Evolutionary conservation across 352 stramenopile species (phyloP), one percentile per base, ranked within the genome.

Genomic region (Pythium periplocum): DNA sequence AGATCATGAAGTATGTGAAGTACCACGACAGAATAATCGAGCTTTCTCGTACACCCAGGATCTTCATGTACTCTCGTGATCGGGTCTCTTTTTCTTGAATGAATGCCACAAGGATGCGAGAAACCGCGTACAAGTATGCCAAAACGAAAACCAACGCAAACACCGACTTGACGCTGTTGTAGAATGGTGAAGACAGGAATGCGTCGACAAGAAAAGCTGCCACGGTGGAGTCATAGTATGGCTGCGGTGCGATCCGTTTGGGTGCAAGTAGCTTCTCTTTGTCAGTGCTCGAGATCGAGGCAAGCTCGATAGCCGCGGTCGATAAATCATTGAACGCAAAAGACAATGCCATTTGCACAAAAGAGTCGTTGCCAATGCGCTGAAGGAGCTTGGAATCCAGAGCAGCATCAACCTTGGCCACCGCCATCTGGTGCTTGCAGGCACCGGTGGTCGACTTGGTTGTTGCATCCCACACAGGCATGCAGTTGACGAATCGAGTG

Each of bases 1-100:
- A 38, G 2, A 76, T 57, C 4, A 68, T 30, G 10, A 65, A 62
- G 51, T 80, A 76, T 36, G 65, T 75, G 42, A 66, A 34, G 41
- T 68, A 78, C 73, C 73, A 83, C 2, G 69, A 76, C 7, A 57
- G 11, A 11, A 65, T 33, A 35, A 65, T 61, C 10, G 53, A 12
- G 5, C 9, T 37, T 4, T 65, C 58, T 26, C 26, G 12, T 6
- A 65, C 52, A 12, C 60, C 60, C 12, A 67, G 45, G 50, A 95
- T 93, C 34, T 92, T 91, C 68, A 98, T 93, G 41, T 78, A 79
- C 59, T 98, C 92, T 17, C 91, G 87, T 41, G 93, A 71, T 1
- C 83, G 73, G 4, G 73, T 74, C 57, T 98, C 91, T 42, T 97
- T 97, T 62, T 98, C 92, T n/a, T 73, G 59, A 26, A 98, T 93